A percentile compares a stretch with the other conserved stretches of the same genome.
phyloP scores from a whole-genome alignment of 2,329 filamentous ascomycete genomes.

The Fusarium bactridioides region DNA sequence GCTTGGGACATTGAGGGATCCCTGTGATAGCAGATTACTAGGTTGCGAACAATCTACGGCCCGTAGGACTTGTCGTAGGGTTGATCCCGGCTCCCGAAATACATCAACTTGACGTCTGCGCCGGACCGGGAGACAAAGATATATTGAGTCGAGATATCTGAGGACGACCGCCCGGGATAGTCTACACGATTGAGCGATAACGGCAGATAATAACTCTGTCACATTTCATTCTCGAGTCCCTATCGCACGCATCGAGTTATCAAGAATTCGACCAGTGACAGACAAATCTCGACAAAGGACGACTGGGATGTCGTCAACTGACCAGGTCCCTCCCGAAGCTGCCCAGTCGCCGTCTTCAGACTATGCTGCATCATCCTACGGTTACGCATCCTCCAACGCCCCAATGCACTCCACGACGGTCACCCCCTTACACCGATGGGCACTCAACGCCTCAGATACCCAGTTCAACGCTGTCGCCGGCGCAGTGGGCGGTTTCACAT shows the following conservation, averaged over 20 bases:
- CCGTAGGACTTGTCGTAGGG: neutral
- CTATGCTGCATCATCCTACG: constrained; percentile 50
- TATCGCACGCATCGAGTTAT: constrained; percentile 16
- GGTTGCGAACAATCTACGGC: constrained; percentile 1
- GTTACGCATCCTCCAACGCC: constrained; percentile 44
- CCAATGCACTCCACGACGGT: constrained; percentile 46
- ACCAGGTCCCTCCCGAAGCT: constrained; percentile 51
- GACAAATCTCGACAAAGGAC: constrained; percentile 9
- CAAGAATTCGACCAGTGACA: constrained; percentile 6
- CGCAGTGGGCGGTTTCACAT: constrained; percentile 88
- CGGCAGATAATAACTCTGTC: neutral
- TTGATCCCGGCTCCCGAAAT: constrained; percentile 15
- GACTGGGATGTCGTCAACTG: constrained; percentile 59
- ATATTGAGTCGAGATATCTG: neutral
- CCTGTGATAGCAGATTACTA: constrained; percentile 3
- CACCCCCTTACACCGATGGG: constrained; percentile 64
- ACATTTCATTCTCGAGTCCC: neutral
- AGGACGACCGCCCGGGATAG: neutral
- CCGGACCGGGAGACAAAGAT: constrained; percentile 11
- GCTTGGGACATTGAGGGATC: constrained; percentile 10
- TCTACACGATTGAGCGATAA: neutral
- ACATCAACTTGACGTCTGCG: constrained; percentile 10
- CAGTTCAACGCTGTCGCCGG: constrained; percentile 86
- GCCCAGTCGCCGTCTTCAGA: constrained; percentile 45
- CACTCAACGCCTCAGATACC: constrained; percentile 63